Evolutionary conservation across 345 rosid species (phyloP).

Genomic region (Passiflora organensis): DNA sequence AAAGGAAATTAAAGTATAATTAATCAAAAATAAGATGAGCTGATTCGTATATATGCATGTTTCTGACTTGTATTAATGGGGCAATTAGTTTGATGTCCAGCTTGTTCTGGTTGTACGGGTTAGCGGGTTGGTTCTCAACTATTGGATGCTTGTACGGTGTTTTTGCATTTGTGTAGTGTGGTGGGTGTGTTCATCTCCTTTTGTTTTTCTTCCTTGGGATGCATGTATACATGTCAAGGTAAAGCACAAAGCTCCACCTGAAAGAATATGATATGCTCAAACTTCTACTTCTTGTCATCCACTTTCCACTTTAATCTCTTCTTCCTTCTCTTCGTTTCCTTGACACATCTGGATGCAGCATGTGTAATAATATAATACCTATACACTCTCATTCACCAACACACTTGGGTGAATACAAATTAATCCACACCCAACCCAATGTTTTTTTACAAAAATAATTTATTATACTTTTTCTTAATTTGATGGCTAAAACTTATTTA

Average conservation of each 20-base stretch:
- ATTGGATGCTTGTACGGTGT: slow-evolving; percentile 15
- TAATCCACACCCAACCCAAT: too few species aligned
- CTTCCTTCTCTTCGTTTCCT: too few species aligned
- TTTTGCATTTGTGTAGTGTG: slow-evolving; percentile 17
- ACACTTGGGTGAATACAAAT: too few species aligned
- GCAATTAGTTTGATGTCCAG: not conserved
- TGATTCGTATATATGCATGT: too few species aligned
- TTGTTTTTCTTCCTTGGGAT: not conserved
- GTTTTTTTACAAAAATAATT: too few species aligned
- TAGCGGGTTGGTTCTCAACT: not conserved
- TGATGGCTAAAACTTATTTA: too few species aligned
- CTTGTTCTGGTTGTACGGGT: not conserved
- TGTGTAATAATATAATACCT: too few species aligned
- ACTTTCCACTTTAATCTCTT: too few species aligned
- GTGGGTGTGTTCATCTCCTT: slow-evolving; percentile 8
- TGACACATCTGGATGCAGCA: not conserved
- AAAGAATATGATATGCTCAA: not conserved
- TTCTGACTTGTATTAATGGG: not conserved
- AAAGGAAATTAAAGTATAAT: too few species aligned
- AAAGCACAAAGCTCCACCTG: slow-evolving; percentile 1
- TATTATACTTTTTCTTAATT: not conserved
- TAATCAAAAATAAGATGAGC: too few species aligned
- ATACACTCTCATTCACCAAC: too few species aligned
- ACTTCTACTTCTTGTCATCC: not conserved
- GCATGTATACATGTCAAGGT: not conserved